Conservation (phyloP, 2,329 filamentous ascomycete genomes). For the Chaetothyriales sp. region DNA sequence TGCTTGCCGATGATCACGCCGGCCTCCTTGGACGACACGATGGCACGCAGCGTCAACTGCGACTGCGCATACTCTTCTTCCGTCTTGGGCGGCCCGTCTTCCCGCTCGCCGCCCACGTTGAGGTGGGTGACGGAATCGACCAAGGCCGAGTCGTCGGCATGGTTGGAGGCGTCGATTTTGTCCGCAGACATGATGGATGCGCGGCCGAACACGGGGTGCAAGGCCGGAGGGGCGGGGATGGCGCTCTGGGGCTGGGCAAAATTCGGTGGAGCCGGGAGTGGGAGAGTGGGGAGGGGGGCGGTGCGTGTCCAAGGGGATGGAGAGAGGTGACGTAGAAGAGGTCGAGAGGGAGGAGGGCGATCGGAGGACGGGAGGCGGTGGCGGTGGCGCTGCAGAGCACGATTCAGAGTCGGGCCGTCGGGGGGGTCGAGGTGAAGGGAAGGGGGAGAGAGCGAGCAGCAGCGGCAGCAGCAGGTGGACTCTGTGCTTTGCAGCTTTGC, state of each 20-base stretch:
- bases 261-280: constrained; percentile 7
- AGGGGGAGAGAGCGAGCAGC: too few species aligned
- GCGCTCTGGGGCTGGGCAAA: constrained; percentile 13
- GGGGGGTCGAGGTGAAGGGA: background rate
- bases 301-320: too few species aligned
- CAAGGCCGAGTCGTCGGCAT: constrained; percentile 48
- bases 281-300: too few species aligned
- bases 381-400: background rate
- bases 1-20: constrained; percentile 98
- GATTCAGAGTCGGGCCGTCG: background rate
- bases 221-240: constrained; percentile 21
- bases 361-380: background rate
- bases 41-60: constrained; percentile 86
- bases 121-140: constrained; percentile 51
- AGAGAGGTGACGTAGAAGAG: constrained; percentile 12
- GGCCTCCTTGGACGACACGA: constrained; percentile 97
- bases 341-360: constrained; percentile 6
- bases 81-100: constrained; percentile 70
- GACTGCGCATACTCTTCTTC: constrained; percentile 93
- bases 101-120: constrained; percentile 49
- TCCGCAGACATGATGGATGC: constrained; percentile 7
- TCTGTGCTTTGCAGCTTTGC: background rate
- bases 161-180: constrained; percentile 33
- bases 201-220: constrained; percentile 12
- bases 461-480: constrained; percentile 1